These are phyloP conservation scores for Oryza glaberrima DNA, from an alignment of 176 grass and related monocot genomes.

Conservation along the genomic window DNA sequence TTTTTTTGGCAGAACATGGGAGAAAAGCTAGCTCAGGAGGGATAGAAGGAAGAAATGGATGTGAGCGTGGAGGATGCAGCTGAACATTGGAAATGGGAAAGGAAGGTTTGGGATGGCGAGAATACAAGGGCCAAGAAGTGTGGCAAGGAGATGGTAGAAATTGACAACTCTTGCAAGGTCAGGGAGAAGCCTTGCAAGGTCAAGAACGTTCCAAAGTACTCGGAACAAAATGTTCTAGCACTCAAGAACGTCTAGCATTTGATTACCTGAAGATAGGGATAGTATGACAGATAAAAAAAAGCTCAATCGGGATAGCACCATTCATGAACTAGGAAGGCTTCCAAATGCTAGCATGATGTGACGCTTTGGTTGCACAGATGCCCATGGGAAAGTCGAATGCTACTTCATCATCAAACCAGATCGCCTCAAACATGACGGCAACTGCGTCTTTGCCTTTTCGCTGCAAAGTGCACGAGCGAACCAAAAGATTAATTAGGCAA, in stretches of 20 bases:
- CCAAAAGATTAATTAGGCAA: neutral
- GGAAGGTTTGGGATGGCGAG: neutral
- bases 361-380: neutral
- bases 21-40: conserved; percentile 15
- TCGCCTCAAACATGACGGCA: neutral
- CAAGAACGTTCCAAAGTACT: neutral
- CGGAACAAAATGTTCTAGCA: neutral
- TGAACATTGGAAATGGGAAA: neutral
- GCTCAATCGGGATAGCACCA: conserved; percentile 1
- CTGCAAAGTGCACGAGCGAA: neutral
- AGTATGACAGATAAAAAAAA: neutral
- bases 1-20: too few relatives aligned
- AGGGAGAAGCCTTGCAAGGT: conserved; percentile 20
- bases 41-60: neutral
- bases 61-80: neutral
- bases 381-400: neutral
- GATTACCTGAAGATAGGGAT: neutral
- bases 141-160: neutral
- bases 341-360: neutral
- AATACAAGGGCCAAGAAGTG: neutral
- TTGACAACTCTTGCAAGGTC: neutral
- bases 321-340: neutral
- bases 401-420: neutral
- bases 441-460: neutral
- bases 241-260: neutral